Conservation (phyloP, 441 rosid species). For the Viola pubescens region DNA sequence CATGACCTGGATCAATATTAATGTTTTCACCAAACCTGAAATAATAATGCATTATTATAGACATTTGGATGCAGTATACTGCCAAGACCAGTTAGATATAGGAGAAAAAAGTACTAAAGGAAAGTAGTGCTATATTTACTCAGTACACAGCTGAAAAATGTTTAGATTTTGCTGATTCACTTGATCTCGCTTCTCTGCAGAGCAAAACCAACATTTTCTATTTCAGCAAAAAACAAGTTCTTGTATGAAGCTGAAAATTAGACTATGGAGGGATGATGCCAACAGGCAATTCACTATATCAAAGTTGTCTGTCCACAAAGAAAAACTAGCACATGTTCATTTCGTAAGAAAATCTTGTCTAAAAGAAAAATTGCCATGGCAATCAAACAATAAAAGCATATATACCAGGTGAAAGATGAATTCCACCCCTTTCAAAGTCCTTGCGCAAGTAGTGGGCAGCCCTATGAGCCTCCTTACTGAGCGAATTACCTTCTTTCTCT, state of each 20-base stretch:
- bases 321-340: not conserved
- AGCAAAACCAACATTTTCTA: constrained; percentile 17
- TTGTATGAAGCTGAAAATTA: constrained; percentile 11
- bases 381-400: constrained; percentile 8
- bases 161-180: constrained; percentile 66
- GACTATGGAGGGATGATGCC: constrained; percentile 13
- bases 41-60: not conserved
- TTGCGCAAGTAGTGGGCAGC: constrained; percentile 61
- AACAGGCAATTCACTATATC: not conserved
- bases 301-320: not conserved
- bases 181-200: constrained; percentile 70
- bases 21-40: constrained; percentile 78
- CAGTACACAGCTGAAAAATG: constrained; percentile 56
- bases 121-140: constrained; percentile 40
- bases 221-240: not conserved
- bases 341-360: not conserved
- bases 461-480: constrained; percentile 72
- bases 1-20: constrained; percentile 62
- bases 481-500: constrained; percentile 58
- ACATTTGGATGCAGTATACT: too few species aligned
- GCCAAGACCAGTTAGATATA: not conserved
- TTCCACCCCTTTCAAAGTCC: constrained; percentile 96
- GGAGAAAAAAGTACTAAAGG: not conserved
- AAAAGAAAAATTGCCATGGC: not conserved
- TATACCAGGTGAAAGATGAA: constrained; percentile 71